These are phyloP conservation scores for Pistacia atlantica DNA, from an alignment of 345 rosid species.

Conservation along the genomic window DNA sequence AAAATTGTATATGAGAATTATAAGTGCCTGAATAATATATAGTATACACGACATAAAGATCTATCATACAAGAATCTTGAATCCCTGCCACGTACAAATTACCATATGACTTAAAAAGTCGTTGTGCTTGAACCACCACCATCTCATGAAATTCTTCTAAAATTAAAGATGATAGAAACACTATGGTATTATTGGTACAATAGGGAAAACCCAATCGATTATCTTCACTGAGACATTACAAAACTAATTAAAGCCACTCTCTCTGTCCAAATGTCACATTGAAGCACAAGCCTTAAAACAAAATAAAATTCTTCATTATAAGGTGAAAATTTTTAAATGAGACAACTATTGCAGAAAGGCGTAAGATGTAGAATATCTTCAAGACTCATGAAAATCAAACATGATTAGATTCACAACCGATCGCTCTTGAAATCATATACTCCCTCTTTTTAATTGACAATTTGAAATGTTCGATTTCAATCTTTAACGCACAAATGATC, in stretches of 20 bases:
- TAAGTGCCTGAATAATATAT: neutral
- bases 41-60: neutral
- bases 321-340: neutral
- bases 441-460: too few species aligned
- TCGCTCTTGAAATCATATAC: neutral
- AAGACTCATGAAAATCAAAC: neutral
- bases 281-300: neutral
- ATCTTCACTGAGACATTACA: neutral
- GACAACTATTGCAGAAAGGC: neutral
- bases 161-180: neutral
- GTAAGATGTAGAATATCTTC: neutral
- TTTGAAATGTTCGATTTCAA: neutral
- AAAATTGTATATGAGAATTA: neutral
- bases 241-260: neutral
- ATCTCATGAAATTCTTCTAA: neutral
- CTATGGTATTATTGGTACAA: neutral
- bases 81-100: neutral
- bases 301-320: neutral
- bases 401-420: neutral
- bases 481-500: neutral
- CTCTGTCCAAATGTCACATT: neutral
- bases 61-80: neutral
- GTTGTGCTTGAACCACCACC: neutral
- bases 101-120: neutral
- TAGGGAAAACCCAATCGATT: neutral